Percentiles rank a stretch among this genome's conserved stretches.
phyloP scores from a whole-genome alignment of 129 eudicot genomes.

The Deinandra increscens region DNA sequence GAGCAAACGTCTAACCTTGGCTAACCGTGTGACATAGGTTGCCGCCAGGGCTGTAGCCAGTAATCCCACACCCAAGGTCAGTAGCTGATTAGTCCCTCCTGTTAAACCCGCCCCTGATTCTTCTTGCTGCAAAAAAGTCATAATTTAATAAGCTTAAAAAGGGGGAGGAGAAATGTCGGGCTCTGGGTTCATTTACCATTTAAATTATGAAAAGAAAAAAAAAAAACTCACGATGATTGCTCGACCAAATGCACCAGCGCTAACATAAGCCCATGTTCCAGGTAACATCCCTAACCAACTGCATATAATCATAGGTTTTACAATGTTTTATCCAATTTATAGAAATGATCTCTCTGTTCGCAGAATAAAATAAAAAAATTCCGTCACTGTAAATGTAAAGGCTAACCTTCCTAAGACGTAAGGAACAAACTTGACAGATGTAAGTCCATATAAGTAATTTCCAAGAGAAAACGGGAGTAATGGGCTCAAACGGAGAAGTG shows the following conservation, averaged over 20 bases:
- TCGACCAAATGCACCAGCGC: conserved; percentile 99
- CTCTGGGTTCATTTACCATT: background rate
- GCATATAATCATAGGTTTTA: conserved; percentile 29
- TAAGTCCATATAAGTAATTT: conserved; percentile 93
- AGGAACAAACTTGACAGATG: conserved; percentile 90
- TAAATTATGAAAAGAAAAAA: background rate
- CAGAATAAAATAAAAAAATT: background rate
- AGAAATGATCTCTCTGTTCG: background rate
- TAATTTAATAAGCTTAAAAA: background rate
- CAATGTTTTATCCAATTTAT: background rate
- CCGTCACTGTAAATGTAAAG: conserved; percentile 7
- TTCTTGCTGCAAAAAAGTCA: conserved; percentile 63
- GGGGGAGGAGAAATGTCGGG: background rate
- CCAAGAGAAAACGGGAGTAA: conserved; percentile 98
- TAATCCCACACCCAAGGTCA: conserved; percentile 80
- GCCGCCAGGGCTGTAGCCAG: conserved; percentile 90
- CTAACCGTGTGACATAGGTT: conserved; percentile 81
- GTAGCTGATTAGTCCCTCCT: conserved; percentile 76
- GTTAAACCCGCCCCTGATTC: conserved; percentile 67
- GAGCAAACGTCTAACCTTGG: conserved; percentile 58
- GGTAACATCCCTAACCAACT: conserved; percentile 99
- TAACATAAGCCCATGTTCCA: conserved; percentile 98
- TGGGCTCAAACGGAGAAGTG: conserved; percentile 98
- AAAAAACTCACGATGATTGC: conserved; percentile 83
- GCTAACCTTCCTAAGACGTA: conserved; percentile 95